Percentiles rank a stretch among this genome's conserved stretches.
Conservation (phyloP, 2,329 filamentous ascomycete genomes). For the Pyrenochaeta sp. region DNA sequence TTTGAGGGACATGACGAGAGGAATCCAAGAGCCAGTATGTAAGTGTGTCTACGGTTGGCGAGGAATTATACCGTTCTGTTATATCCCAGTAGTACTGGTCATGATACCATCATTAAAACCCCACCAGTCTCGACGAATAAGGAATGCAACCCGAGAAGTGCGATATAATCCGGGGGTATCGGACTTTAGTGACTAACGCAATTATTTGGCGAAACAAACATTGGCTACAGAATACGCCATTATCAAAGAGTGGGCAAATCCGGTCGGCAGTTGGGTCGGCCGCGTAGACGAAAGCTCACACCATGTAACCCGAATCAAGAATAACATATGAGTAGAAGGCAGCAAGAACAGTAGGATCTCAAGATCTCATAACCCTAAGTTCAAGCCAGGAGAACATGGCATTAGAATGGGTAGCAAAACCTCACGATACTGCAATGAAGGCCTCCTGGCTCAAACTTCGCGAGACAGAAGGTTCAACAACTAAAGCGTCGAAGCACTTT, state of each 20-base stretch:
- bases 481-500: too few species aligned
- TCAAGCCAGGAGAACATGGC: too few species aligned
- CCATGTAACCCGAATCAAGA: too few species aligned
- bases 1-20: constrained; percentile 51
- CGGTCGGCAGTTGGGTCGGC: neutral
- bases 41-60: neutral
- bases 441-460: too few species aligned
- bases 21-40: neutral
- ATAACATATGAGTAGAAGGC: too few species aligned
- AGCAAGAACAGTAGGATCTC: too few species aligned
- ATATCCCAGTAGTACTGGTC: neutral
- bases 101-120: constrained; percentile 1
- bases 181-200: neutral
- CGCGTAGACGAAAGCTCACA: neutral
- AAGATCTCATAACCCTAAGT: too few species aligned
- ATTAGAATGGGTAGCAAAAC: too few species aligned
- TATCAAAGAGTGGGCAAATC: neutral
- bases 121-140: neutral
- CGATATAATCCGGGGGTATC: neutral
- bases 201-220: neutral
- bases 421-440: too few species aligned
- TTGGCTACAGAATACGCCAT: neutral
- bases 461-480: too few species aligned
- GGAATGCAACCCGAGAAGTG: neutral
- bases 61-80: neutral